Percentiles rank a stretch among this genome's conserved stretches.
phyloP scores from a whole-genome alignment of 805 yeast genomes.

The Candida verbasci region DNA sequence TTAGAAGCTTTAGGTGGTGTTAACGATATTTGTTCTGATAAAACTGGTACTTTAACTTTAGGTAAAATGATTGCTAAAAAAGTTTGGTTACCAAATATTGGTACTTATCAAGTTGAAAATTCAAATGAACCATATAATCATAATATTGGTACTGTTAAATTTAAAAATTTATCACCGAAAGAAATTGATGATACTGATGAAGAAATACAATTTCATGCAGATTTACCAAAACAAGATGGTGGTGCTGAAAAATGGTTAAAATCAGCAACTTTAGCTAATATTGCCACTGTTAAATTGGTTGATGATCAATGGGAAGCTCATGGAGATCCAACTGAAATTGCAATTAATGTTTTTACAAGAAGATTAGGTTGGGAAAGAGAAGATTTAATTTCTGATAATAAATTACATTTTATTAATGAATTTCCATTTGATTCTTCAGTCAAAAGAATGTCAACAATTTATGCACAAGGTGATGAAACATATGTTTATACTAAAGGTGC shows the following conservation, averaged over 20 bases:
- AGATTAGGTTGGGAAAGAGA: constrained; percentile 20
- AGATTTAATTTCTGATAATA: constrained; percentile 11
- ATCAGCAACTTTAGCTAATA: constrained; percentile 74
- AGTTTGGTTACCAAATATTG: constrained; percentile 64
- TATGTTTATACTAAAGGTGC: constrained; percentile 28
- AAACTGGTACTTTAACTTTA: constrained; percentile 77
- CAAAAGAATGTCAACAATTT: constrained; percentile 28
- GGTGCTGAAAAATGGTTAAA: constrained; percentile 49
- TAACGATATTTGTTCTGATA: constrained; percentile 76
- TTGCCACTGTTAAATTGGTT: constrained; percentile 57
- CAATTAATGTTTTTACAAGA: constrained; percentile 29
- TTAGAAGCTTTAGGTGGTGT: constrained; percentile 77
- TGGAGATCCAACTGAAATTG: constrained; percentile 35
- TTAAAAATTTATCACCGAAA: constrained; percentile 31
- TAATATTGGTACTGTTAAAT: constrained; percentile 45
- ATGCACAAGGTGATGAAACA: constrained; percentile 8
- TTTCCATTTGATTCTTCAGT: constrained; percentile 31
- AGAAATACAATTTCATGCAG: constrained; percentile 25
- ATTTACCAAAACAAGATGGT: constrained; percentile 12
- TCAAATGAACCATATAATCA: constrained; percentile 65
- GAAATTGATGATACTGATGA: constrained; percentile 33
- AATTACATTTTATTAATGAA: constrained; percentile 20
- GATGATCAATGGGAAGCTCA: constrained; percentile 62
- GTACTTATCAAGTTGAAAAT: constrained; percentile 51
- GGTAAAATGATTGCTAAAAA: constrained; percentile 74